Conservation (phyloP, 331 rosid genomes). For the Quercus lobata region DNA sequence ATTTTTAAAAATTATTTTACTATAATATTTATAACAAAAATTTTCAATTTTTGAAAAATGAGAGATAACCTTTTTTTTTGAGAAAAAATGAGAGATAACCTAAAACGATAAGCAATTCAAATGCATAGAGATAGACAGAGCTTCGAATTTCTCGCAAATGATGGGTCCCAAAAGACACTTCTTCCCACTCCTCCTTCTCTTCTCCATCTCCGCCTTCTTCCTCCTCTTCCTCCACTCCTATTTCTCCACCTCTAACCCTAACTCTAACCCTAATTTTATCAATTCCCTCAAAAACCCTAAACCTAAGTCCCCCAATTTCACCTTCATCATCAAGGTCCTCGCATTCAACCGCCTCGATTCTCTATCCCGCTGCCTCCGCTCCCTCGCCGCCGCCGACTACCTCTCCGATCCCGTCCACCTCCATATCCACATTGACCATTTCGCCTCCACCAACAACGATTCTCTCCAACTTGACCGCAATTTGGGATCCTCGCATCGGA, state of each 20-base stretch:
- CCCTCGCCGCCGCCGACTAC: conserved; percentile 76
- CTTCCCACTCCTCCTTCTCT: conserved; percentile 58
- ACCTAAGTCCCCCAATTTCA: conserved; percentile 35
- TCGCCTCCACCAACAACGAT: conserved; percentile 10
- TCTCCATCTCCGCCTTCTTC: conserved; percentile 59
- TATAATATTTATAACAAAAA: rapidly evolving
- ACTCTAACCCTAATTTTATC: conserved; percentile 3
- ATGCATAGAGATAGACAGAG: too few relatives aligned
- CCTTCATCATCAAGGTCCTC: conserved; percentile 66
- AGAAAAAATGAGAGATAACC: too few relatives aligned
- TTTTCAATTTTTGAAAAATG: too few relatives aligned
- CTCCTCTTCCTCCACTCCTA: conserved; percentile 54
- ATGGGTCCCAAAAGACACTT: conserved; percentile 57
- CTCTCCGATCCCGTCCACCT: conserved; percentile 69
- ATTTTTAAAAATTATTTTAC: too few relatives aligned
- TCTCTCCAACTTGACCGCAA: conserved; percentile 24
- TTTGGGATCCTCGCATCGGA: conserved; percentile 47
- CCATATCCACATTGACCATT: conserved; percentile 72
- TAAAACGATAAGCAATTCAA: too few relatives aligned
- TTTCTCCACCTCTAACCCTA: conserved; percentile 39
- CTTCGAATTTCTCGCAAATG: conserved; percentile 19
- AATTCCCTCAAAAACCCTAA: too few relatives aligned
- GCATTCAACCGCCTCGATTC: conserved; percentile 71
- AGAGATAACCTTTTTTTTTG: too few relatives aligned
- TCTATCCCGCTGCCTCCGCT: conserved; percentile 74